phyloP scores from a whole-genome alignment of 352 stramenopile species.

The Blastocystis sp. region DNA sequence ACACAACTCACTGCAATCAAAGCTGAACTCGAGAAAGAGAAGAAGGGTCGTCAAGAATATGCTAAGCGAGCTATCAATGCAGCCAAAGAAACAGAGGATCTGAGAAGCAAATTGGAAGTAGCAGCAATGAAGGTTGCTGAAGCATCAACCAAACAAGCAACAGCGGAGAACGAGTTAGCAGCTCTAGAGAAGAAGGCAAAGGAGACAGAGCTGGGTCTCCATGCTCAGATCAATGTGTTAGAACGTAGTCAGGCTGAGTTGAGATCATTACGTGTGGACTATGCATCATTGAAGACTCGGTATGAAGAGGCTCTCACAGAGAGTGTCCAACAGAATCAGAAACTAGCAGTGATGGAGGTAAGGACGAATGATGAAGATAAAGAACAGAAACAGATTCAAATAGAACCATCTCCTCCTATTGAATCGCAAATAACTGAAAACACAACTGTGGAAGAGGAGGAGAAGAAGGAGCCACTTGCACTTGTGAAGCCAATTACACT shows the following conservation, averaged over 20 bases:
- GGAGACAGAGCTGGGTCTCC: background rate
- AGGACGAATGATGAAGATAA: background rate
- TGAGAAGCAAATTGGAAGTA: background rate
- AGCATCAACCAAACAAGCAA: background rate
- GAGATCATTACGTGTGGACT: background rate
- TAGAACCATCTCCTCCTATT: too few relatives aligned
- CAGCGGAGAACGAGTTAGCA: background rate
- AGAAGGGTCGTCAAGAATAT: conserved; percentile 5
- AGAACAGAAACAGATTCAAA: background rate
- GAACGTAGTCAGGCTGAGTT: background rate
- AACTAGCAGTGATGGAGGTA: background rate
- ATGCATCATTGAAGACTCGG: background rate
- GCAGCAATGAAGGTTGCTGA: background rate
- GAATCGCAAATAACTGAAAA: background rate
- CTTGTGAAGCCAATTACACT: background rate
- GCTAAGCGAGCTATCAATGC: background rate
- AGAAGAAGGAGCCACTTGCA: background rate
- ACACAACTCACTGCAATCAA: background rate
- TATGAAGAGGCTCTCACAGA: conserved; percentile 1
- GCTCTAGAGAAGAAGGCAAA: background rate
- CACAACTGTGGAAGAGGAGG: background rate
- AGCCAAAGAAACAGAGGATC: background rate
- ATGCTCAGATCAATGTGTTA: background rate
- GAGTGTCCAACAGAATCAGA: background rate
- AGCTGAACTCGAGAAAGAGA: background rate